Evolutionary conservation across 805 yeast genomes (phyloP), one percentile per base, ranked within the genome.

Genomic region (Brettanomyces bruxellensis): DNA sequence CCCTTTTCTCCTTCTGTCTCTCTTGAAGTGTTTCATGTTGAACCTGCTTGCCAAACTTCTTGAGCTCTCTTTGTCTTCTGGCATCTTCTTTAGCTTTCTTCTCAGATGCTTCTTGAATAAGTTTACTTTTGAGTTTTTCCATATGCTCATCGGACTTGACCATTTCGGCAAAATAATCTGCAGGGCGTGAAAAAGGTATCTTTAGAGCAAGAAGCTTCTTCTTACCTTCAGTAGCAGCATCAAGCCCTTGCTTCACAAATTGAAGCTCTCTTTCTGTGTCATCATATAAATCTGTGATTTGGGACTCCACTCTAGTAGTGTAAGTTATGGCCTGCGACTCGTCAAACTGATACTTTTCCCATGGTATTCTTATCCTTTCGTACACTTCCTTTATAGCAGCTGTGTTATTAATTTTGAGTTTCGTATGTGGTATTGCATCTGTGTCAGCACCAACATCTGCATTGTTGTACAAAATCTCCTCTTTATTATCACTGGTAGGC

Each of bases 91-190:
- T 75, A 1, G 95, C 96, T 67, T 84, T 86, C 79, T 87, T 87
- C 64, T 83, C 85, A 5, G 74, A 68, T 38, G 78, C 80, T 63
- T 88, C 96, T 52, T 79, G 75, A 40, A 89, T 73, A 56, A 91
- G 74, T 67, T 86, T 88, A 59, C 72, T 69, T 73, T 87, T 89
- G 61, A 93, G 76, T 67, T 80, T 86, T 60, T 88, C 96, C 99
- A 93, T 93, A 67, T 93, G 99, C 65, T 88, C 96, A 66, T 93
- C 99, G 46, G 90, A 83, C 71, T 93, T 93, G 49, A 89, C 86
- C 99, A 93, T 93, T 68, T 93, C 99, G 18, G 99, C 99, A 69
- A 93, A 93, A 66, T 87, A 93, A 64, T 93, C 99, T 58, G 78
- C 70, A 35, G 99, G 99, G 65, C 99, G 79, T 28, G 95, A 74